Evolutionary conservation across 495 filamentous ascomycete species (phyloP).

Genomic region (Talaromyces ruber): DNA sequence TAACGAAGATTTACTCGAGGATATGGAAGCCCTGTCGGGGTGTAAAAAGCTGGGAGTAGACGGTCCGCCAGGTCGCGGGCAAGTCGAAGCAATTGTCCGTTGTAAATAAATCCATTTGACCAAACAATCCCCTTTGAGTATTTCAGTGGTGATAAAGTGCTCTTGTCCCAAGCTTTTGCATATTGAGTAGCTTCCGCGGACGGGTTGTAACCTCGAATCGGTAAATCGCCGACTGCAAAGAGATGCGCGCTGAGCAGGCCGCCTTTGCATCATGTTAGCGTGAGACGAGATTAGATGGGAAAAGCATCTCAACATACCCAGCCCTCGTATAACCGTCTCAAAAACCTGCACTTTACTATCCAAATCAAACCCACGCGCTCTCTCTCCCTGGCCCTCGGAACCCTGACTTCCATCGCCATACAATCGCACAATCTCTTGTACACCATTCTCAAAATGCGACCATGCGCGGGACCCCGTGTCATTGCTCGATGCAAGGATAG

Average conservation of each 20-base stretch:
- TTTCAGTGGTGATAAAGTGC: slow-evolving; percentile 13
- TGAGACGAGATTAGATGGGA: not conserved
- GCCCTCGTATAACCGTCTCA: slow-evolving; percentile 89
- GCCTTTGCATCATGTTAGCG: slow-evolving; percentile 24
- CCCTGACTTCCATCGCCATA: slow-evolving; percentile 79
- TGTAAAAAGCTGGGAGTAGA: slow-evolving; percentile 82
- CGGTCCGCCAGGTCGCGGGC: slow-evolving; percentile 76
- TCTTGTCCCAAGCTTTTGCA: slow-evolving; percentile 32
- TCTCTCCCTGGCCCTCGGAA: slow-evolving; percentile 58
- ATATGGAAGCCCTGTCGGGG: slow-evolving; percentile 85
- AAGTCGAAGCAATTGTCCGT: slow-evolving; percentile 80
- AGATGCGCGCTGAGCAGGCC: slow-evolving; percentile 88
- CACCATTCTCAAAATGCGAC: slow-evolving; percentile 70
- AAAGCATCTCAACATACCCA: slow-evolving; percentile 38
- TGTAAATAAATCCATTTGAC: slow-evolving; percentile 72
- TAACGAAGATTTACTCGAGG: slow-evolving; percentile 88
- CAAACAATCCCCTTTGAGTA: slow-evolving; percentile 53
- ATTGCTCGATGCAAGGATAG: slow-evolving; percentile 70
- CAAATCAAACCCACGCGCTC: slow-evolving; percentile 82
- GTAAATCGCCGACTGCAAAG: slow-evolving; percentile 82
- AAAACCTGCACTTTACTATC: slow-evolving; percentile 98
- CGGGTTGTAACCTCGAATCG: slow-evolving; percentile 68
- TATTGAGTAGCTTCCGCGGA: slow-evolving; percentile 22
- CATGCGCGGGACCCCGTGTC: slow-evolving; percentile 52
- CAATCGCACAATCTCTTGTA: slow-evolving; percentile 67